These are phyloP conservation scores for Claviceps digitariae DNA, from an alignment of 2,329 filamentous ascomycete species.

Conservation along the genomic window DNA sequence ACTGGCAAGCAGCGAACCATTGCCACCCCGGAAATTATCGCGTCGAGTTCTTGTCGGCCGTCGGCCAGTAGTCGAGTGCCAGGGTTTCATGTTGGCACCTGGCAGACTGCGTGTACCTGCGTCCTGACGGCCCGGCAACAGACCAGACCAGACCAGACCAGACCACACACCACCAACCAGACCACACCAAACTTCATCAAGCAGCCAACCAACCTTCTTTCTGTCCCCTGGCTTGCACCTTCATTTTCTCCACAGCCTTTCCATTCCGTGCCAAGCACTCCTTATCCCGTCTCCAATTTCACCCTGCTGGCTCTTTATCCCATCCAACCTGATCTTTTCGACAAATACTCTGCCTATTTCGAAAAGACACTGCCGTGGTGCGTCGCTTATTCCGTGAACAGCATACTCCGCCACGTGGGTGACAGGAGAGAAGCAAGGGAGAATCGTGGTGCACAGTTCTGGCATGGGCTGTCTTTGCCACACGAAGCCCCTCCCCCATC, in stretches of 20 bases:
- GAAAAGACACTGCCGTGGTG: background rate
- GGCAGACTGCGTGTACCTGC: background rate
- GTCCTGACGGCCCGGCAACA: background rate
- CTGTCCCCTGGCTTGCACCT: background rate
- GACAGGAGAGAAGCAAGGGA: background rate
- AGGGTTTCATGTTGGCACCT: background rate
- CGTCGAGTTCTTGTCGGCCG: background rate
- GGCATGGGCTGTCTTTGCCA: constrained; percentile 9
- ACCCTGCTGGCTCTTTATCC: background rate
- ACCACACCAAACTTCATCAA: background rate
- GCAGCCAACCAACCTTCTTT: background rate
- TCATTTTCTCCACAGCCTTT: constrained; percentile 1
- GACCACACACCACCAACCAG: background rate
- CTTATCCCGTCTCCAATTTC: background rate
- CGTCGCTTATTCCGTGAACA: background rate
- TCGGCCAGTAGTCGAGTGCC: background rate
- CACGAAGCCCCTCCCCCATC: constrained; percentile 10
- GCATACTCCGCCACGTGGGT: background rate
- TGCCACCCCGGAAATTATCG: background rate
- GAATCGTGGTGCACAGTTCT: background rate
- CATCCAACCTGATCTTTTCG: background rate
- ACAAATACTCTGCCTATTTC: background rate
- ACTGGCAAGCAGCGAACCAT: background rate
- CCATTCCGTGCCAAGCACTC: constrained; percentile 1
- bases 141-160: background rate